Evolutionary conservation across 163 green algal genomes (phyloP).

Genomic region (Scenedesmus sp.): DNA sequence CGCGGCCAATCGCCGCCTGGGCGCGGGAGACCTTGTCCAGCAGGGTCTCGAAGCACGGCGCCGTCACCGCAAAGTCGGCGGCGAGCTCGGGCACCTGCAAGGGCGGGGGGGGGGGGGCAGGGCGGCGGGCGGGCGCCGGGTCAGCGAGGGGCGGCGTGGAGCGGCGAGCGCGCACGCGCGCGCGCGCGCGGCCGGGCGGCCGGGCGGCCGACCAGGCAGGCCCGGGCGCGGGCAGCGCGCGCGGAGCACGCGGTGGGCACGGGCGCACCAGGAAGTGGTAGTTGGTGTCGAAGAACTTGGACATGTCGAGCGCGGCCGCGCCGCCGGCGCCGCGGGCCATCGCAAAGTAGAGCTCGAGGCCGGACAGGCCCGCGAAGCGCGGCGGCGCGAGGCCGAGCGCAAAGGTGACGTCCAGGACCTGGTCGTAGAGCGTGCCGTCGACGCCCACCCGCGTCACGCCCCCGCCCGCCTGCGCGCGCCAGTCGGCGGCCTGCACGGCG

Average conservation of each 20-base stretch:
- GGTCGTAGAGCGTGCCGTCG: slow-evolving; percentile 92
- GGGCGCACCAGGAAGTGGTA: slow-evolving; percentile 89
- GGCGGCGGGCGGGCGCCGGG: too few relatives aligned
- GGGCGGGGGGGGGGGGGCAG: too few relatives aligned
- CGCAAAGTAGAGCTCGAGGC: slow-evolving; percentile 87
- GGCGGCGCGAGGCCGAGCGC: slow-evolving; percentile 80
- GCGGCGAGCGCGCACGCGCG: too few relatives aligned
- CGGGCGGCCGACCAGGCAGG: neutral
- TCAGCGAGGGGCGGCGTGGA: too few relatives aligned
- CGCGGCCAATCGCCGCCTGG: slow-evolving; percentile 73
- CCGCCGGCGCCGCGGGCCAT: slow-evolving; percentile 80
- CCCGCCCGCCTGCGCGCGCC: slow-evolving; percentile 65
- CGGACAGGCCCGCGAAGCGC: slow-evolving; percentile 73
- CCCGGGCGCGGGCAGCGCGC: too few relatives aligned
- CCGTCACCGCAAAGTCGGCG: slow-evolving; percentile 47
- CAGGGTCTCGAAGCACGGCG: slow-evolving; percentile 66
- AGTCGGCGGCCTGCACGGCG: slow-evolving; percentile 66
- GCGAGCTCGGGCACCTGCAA: slow-evolving; percentile 77
- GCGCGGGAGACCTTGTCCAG: slow-evolving; percentile 73
- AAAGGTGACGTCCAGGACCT: slow-evolving; percentile 83
- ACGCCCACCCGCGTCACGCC: slow-evolving; percentile 75
- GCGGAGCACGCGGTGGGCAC: too few relatives aligned
- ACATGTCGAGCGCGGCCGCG: slow-evolving; percentile 86
- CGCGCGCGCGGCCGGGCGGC: too few relatives aligned
- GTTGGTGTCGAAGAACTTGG: slow-evolving; percentile 95